Conservation (phyloP, 73 alveolate genomes). For the Diophrys appendiculata region DNA sequence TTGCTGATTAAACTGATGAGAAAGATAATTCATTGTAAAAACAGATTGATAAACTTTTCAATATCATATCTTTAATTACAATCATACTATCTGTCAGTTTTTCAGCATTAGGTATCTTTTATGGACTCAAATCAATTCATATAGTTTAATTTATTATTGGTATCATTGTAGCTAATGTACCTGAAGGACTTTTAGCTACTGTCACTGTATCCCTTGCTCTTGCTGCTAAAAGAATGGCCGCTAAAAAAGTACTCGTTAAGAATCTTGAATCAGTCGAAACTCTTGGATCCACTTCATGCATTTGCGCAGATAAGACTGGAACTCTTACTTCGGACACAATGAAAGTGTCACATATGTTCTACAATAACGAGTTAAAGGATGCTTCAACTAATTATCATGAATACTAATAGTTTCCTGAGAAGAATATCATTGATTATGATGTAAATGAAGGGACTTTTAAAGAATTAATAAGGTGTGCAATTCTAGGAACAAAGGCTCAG, state of each 20-base stretch:
- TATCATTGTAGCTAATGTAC: slow-evolving; percentile 95
- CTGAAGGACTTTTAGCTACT: slow-evolving; percentile 87
- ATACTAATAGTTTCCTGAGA: background rate
- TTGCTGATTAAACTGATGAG: slow-evolving; percentile 83
- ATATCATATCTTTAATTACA: slow-evolving; percentile 89
- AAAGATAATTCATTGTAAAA: slow-evolving; percentile 85
- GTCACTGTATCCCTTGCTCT: slow-evolving; percentile 92
- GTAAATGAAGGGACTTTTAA: slow-evolving; percentile 27
- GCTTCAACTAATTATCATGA: slow-evolving; percentile 72
- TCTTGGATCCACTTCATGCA: slow-evolving; percentile 95
- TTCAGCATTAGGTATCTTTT: slow-evolving; percentile 83
- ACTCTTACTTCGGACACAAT: slow-evolving; percentile 91
- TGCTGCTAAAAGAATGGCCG: slow-evolving; percentile 93
- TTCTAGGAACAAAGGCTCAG: slow-evolving; percentile 48
- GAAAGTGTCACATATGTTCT: slow-evolving; percentile 92
- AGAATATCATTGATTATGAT: slow-evolving; percentile 67
- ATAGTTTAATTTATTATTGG: slow-evolving; percentile 89
- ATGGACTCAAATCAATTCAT: slow-evolving; percentile 78
- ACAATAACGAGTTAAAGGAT: slow-evolving; percentile 80
- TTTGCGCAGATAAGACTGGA: slow-evolving; percentile 98
- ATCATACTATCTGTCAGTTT: slow-evolving; percentile 79
- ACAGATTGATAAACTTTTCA: slow-evolving; percentile 86
- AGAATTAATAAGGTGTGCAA: slow-evolving; percentile 12
- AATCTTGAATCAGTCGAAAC: slow-evolving; percentile 96
- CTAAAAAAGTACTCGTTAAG: slow-evolving; percentile 86